Base-by-base conservation (phyloP, 495 filamentous ascomycete species). In the Choiromyces venosus region DNA sequence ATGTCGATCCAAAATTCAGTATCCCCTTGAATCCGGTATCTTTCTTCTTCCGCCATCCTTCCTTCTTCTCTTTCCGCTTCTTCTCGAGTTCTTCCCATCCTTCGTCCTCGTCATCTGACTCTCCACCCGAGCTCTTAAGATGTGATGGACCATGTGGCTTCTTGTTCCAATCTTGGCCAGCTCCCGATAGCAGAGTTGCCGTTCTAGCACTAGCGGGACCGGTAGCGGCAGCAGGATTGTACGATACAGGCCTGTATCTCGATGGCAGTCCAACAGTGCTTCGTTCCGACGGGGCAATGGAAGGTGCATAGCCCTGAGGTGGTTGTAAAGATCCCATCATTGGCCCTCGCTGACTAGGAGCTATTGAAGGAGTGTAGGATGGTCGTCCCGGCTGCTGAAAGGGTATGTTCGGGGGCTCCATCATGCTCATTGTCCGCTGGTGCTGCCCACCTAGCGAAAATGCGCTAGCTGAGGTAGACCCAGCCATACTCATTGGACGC, bases 261-360 rank as follows among this genome's bases (percentile, higher is more conserved):
- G 92, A 89, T 36, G 94, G 92, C 67, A 94, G 84, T 4, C 95
- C 96, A 71, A 97, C 86, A 81, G 93, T 98, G 83, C 92, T 97
- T 67, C 95, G 90, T 83, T 99, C 95, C 1, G 92, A 96, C 6
- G 95, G 96, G 6, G 95, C 94, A 71, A 98, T 94, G 5, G 89
- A 91, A 4, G 91, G 84, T 0, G 90, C 85, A 80, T 92, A 93
- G 29, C 87, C 86, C 68, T 61, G 52, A 3, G 82, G 80, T 42
- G 78, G 77, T 52, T 80, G 68, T 18, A 80, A 77, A 67, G 82
- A 80, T 56, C 79, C 77, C 71, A 80, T 78, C 70, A 81, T 77
- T 74, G 83, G 80, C 29, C 78, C 75, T 67, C 74, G 71, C 36
- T 79, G 78, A 68, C 65, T 82, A 36, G 68, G 72, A 56, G 81